These are phyloP conservation scores for Pseudonitzschia multistriata DNA, from an alignment of 108 stramenopile genomes.

Conservation along the genomic window DNA sequence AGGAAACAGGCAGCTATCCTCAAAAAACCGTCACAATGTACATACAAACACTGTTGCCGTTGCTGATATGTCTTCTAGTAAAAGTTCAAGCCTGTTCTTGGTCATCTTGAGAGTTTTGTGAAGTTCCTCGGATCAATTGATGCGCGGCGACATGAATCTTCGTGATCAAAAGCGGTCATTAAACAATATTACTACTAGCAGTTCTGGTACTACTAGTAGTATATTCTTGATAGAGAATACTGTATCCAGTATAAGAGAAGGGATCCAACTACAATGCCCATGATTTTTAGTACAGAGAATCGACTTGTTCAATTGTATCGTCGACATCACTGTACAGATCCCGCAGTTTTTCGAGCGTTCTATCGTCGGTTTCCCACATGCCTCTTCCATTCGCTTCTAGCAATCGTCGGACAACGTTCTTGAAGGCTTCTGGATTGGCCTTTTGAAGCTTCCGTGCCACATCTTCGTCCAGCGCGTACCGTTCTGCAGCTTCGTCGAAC, in stretches of 20 bases:
- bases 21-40: no score
- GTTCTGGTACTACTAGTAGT: no score
- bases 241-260: background rate
- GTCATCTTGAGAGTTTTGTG: no score
- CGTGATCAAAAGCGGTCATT: no score
- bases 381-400: slow-evolving; percentile 82
- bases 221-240: no score
- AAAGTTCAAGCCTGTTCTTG: no score
- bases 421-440: slow-evolving; percentile 82
- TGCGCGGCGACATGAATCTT: no score
- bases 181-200: no score
- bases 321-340: slow-evolving; percentile 69
- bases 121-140: no score
- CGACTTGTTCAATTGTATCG: slow-evolving; percentile 52
- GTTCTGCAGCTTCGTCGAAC: slow-evolving; percentile 85
- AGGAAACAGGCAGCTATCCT: no score
- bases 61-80: no score
- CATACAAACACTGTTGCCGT: no score
- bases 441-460: slow-evolving; percentile 75
- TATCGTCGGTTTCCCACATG: slow-evolving; percentile 78
- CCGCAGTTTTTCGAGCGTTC: slow-evolving; percentile 51
- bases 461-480: slow-evolving; percentile 84
- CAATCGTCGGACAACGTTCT: slow-evolving; percentile 64
- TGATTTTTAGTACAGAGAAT: background rate
- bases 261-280: background rate